Base-by-base conservation (phyloP, 78 protist genomes). In the Dictyostelium firmibasis region DNA sequence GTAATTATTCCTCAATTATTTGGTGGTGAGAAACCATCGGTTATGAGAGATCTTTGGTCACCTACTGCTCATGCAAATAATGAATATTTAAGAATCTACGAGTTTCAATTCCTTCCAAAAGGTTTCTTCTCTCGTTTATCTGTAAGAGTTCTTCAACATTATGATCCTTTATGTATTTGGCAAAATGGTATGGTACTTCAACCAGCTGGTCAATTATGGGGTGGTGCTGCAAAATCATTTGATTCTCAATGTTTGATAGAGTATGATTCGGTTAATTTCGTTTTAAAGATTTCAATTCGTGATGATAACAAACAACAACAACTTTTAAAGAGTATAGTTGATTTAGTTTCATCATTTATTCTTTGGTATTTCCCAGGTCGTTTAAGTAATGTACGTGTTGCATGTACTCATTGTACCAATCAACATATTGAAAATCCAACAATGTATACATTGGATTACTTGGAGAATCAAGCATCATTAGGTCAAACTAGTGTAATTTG, bases 301-400 rank as follows among this genome's bases (percentile, higher is more conserved):
- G 87, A 89, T 33, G 86, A 82, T 35, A 35, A 57, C 16, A 67
- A 84, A 20, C 16, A 11, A 29, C 62, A 67, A 27, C 62, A 67
- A 27, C 35, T 89, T 0, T 50, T 89, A 20, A 36, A 50, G 10
- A 62, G 76, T 3, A 33, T 89, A 3, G 82, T 77, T 43, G 94
- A 89, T 41, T 64, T 89, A 47, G 83, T 89, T 1, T 89, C 94
- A 20, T 89, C 94, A 8, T 89, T 89, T 27, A 60, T 89, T 23
- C 72, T 89, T 78, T 89, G 94, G 94, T 89, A 89, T 70, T 89
- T 89, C 94, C 94, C 94, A 11, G 94, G 84, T 81, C 81, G 94
- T 47, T 27, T 89, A 35, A 70, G 72, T 27, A 81, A 38, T 9
- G 75, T 81, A 47, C n/a, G 31, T 33, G 87, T 89, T 0, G 64